Evolutionary conservation across 352 stramenopile species (phyloP).

Genomic region (Globisporangium alternatum): DNA sequence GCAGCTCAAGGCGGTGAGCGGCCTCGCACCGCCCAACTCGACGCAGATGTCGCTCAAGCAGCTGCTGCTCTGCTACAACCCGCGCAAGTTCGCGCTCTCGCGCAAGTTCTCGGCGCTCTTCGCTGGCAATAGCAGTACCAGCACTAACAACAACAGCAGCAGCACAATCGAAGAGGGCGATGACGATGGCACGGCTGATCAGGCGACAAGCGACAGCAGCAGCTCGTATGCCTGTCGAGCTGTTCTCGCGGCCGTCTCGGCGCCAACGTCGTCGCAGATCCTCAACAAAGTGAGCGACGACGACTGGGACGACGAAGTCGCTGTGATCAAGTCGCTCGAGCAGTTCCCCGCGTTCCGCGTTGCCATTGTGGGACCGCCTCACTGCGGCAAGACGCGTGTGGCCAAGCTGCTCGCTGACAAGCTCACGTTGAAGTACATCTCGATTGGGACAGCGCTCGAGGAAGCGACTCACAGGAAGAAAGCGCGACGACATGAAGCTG

Average conservation of each 20-base stretch:
- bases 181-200: neutral
- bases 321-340: constrained; percentile 30
- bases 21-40: constrained; percentile 42
- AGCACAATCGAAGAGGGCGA: neutral
- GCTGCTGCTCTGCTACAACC: constrained; percentile 67
- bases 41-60: constrained; percentile 74
- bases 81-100: constrained; percentile 65
- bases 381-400: constrained; percentile 54
- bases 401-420: constrained; percentile 38
- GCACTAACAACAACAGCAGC: neutral
- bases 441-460: constrained; percentile 36
- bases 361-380: constrained; percentile 54
- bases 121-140: neutral
- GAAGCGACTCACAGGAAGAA: constrained; percentile 32
- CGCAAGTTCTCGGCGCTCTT: constrained; percentile 55
- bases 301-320: constrained; percentile 43
- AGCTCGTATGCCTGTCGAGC: neutral
- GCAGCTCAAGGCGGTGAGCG: constrained; percentile 40
- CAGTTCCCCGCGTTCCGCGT: constrained; percentile 45
- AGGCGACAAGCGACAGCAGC: neutral
- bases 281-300: constrained; percentile 30
- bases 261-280: constrained; percentile 10
- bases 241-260: constrained; percentile 3
- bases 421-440: constrained; percentile 51
- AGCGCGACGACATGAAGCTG: neutral